These are phyloP conservation scores for Carallia pectinifolia DNA, from an alignment of 345 rosid genomes.

Conservation along the genomic window DNA sequence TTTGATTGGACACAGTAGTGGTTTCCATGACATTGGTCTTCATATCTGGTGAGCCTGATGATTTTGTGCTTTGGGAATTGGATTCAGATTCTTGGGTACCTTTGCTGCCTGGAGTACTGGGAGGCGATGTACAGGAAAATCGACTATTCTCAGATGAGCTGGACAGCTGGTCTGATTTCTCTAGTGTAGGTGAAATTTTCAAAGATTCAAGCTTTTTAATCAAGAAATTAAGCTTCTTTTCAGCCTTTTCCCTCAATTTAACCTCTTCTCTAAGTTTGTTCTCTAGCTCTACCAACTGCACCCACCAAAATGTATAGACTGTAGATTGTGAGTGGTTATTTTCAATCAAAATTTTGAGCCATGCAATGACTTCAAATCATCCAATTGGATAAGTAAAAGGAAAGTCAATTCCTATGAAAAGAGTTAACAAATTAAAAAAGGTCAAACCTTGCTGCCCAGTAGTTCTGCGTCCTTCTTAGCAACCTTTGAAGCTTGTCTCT, in stretches of 20 bases:
- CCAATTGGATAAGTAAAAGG: too few relatives aligned
- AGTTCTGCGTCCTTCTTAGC: slow-evolving; percentile 71
- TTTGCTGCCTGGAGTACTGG: slow-evolving; percentile 32
- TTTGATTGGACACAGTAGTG: slow-evolving; percentile 17
- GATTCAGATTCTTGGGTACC: slow-evolving; percentile 37
- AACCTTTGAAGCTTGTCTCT: slow-evolving; percentile 75
- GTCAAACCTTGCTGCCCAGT: slow-evolving; percentile 52
- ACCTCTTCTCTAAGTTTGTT: slow-evolving; percentile 60
- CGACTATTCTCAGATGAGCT: slow-evolving; percentile 34
- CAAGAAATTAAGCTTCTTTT: slow-evolving; percentile 56
- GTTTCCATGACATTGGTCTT: slow-evolving; percentile 20
- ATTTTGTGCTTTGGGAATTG: slow-evolving; percentile 18
- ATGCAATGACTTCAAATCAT: not conserved
- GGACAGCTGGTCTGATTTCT: slow-evolving; percentile 34
- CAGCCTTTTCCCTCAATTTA: slow-evolving; percentile 61
- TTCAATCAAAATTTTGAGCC: not conserved
- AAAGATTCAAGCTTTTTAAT: slow-evolving; percentile 59
- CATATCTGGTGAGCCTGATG: slow-evolving; percentile 11
- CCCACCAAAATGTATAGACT: not conserved
- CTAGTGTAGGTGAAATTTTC: slow-evolving; percentile 31
- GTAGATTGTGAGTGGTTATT: not conserved
- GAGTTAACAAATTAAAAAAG: not conserved
- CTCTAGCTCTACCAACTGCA: slow-evolving; percentile 66
- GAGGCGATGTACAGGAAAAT: slow-evolving; percentile 41
- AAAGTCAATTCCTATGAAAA: not conserved